Conservation (phyloP, 164 flowering plant species). For the Chloranthus sessilifolius region DNA sequence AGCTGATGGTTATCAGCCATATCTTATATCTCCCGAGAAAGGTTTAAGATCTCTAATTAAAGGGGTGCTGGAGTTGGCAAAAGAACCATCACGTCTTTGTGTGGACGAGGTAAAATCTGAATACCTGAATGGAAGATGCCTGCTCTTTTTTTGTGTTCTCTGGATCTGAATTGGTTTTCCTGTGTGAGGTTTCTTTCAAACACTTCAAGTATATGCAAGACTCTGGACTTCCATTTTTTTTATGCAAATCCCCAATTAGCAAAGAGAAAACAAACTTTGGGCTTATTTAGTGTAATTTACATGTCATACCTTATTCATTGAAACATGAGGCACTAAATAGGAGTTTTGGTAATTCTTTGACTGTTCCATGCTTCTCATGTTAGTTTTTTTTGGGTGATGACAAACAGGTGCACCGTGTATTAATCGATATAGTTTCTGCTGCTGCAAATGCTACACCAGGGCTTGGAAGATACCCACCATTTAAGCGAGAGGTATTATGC, state of each 20-base stretch:
- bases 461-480: constrained; percentile 96
- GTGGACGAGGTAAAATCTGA: constrained; percentile 99
- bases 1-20: constrained; percentile 99
- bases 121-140: too few species aligned
- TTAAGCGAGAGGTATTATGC: constrained; percentile 79
- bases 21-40: constrained; percentile 98
- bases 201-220: too few species aligned
- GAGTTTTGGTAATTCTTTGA: too few species aligned
- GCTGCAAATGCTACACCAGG: constrained; percentile 96
- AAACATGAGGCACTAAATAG: too few species aligned
- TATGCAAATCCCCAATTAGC: too few species aligned
- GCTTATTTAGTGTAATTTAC: too few species aligned
- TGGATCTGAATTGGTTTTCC: too few species aligned
- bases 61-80: constrained; percentile 86
- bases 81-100: constrained; percentile 94
- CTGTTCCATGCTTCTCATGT: not conserved
- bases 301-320: too few species aligned
- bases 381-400: not conserved
- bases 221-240: too few species aligned
- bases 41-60: constrained; percentile 92
- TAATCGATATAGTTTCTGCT: constrained; percentile 88
- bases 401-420: constrained; percentile 83
- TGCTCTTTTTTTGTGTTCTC: too few species aligned
- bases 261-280: too few species aligned
- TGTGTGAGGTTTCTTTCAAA: too few species aligned